A percentile compares a stretch with the other conserved stretches of the same genome.
Conservation (phyloP, 2,329 filamentous ascomycete species). For the Zopfia rhizophila region DNA sequence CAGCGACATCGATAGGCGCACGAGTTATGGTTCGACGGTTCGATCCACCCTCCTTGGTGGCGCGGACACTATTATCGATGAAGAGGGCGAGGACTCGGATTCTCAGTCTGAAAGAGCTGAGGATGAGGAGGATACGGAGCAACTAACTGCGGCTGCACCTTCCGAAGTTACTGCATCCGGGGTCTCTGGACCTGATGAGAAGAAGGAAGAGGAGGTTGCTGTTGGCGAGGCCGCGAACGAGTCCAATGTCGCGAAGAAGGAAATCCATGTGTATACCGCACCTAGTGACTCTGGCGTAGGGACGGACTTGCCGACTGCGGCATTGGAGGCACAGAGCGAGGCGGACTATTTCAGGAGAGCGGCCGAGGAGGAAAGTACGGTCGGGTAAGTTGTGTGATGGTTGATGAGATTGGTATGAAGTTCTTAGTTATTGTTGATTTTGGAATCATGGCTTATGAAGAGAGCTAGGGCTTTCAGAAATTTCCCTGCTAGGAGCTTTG, state of each 20-base stretch:
- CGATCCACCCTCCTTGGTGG: conserved; percentile 44
- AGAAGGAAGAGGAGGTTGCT: conserved; percentile 38
- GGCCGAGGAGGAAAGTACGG: conserved; percentile 48
- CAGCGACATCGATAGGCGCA: conserved; percentile 58
- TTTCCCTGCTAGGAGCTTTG: too few relatives aligned
- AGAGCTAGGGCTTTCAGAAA: too few relatives aligned
- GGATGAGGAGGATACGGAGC: conserved; percentile 40
- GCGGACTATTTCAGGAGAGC: conserved; percentile 50
- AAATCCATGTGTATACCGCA: conserved; percentile 30
- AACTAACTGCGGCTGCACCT: conserved; percentile 25
- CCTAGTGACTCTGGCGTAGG: conserved; percentile 52
- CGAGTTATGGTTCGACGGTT: conserved; percentile 54
- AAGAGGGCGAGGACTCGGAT: conserved; percentile 33
- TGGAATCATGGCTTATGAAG: neutral
- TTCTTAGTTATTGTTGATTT: too few relatives aligned
- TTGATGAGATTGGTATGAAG: too few relatives aligned
- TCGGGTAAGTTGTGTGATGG: conserved; percentile 31
- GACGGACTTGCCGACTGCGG: conserved; percentile 48
- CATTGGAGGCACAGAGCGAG: conserved; percentile 30
- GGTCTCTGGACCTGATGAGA: conserved; percentile 32
- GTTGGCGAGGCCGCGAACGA: conserved; percentile 43
- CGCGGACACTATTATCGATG: conserved; percentile 43
- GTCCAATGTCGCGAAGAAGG: conserved; percentile 41
- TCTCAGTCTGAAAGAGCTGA: conserved; percentile 34
- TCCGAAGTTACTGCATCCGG: conserved; percentile 34